phyloP scores from a whole-genome alignment of 257 asterid genomes.

The Capsicum chinense region DNA sequence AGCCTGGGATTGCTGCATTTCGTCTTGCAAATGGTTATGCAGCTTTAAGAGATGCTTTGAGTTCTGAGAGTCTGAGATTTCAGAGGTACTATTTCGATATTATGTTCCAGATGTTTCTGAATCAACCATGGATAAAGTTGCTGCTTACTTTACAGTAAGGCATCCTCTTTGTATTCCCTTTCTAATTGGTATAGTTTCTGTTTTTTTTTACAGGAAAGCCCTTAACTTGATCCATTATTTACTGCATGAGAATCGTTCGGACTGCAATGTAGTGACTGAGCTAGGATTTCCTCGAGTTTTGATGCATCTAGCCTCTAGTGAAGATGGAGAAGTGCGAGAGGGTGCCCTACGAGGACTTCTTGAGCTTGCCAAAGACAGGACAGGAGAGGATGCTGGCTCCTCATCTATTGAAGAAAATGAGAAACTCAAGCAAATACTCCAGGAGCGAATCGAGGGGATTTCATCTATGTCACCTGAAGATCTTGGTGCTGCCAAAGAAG shows the following conservation, averaged over 20 bases:
- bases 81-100: conserved; percentile 57
- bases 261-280: conserved; percentile 55
- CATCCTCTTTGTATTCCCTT: neutral
- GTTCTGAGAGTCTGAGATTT: conserved; percentile 68
- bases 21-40: conserved; percentile 86
- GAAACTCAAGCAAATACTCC: conserved; percentile 67
- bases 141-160: neutral
- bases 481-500: conserved; percentile 79
- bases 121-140: neutral
- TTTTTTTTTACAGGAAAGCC: conserved; percentile 71
- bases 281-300: conserved; percentile 69
- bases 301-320: conserved; percentile 78
- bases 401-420: conserved; percentile 52
- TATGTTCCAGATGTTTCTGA: neutral
- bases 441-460: conserved; percentile 65
- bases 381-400: conserved; percentile 34
- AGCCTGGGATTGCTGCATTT: conserved; percentile 75
- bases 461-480: conserved; percentile 71
- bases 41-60: conserved; percentile 72
- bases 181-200: neutral
- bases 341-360: conserved; percentile 84
- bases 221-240: conserved; percentile 73
- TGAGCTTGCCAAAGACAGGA: conserved; percentile 53
- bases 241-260: conserved; percentile 63
- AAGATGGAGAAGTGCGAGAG: conserved; percentile 79